A percentile compares a stretch with the other conserved stretches of the same genome.
Conservation (phyloP, 495 filamentous ascomycete genomes). For the Penicillium angulare region DNA sequence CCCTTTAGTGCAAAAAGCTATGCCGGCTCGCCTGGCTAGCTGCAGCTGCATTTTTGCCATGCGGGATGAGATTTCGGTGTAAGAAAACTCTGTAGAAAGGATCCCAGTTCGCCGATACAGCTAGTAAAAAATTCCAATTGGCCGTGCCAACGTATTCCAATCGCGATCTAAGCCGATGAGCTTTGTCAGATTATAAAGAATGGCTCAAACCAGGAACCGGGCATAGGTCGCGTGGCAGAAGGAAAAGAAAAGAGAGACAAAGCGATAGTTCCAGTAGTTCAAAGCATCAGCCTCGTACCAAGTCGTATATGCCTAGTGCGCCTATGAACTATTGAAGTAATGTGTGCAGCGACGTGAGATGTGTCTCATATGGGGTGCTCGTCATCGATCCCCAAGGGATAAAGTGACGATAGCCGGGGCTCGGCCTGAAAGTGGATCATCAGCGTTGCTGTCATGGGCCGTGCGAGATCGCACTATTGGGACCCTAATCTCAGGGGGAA, state of each 20-base stretch:
- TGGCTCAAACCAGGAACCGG: too few relatives aligned
- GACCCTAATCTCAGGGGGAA: neutral
- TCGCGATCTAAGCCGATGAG: too few relatives aligned
- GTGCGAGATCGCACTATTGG: constrained; percentile 17
- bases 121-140: too few relatives aligned
- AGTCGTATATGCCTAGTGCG: neutral
- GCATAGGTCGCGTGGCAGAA: too few relatives aligned
- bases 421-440: constrained; percentile 4
- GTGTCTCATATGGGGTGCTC: neutral
- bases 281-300: neutral
- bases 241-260: neutral
- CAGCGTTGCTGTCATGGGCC: constrained; percentile 2
- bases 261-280: neutral
- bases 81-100: too few relatives aligned
- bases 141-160: too few relatives aligned
- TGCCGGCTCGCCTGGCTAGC: too few relatives aligned
- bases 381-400: neutral
- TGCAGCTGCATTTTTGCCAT: too few relatives aligned
- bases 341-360: neutral
- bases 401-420: neutral
- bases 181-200: too few relatives aligned
- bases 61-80: too few relatives aligned
- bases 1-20: too few relatives aligned
- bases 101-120: too few relatives aligned
- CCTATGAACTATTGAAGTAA: neutral